Conservation (phyloP, 805 yeast genomes). For the Starmerella apicola region DNA sequence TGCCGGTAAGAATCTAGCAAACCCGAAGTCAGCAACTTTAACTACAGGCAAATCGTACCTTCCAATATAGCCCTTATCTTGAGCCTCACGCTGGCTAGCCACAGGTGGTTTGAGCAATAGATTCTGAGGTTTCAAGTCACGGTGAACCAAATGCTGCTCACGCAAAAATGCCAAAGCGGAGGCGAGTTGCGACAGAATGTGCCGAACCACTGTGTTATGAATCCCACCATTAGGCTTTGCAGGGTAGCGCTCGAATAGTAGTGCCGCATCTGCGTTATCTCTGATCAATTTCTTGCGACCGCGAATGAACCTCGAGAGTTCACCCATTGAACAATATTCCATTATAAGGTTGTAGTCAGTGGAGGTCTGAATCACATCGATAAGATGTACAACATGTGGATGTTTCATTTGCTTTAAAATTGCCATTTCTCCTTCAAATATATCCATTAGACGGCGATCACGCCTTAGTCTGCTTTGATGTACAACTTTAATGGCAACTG, state of each 20-base stretch:
- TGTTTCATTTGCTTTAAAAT: constrained; percentile 79
- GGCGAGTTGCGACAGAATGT: constrained; percentile 75
- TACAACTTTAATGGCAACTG: constrained; percentile 85
- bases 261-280: constrained; percentile 66
- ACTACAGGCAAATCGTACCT: constrained; percentile 79
- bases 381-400: constrained; percentile 79
- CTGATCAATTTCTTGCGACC: constrained; percentile 57
- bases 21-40: constrained; percentile 95
- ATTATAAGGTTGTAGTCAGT: constrained; percentile 76
- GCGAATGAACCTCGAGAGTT: constrained; percentile 74
- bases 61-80: constrained; percentile 47
- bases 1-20: constrained; percentile 86
- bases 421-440: constrained; percentile 82
- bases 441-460: constrained; percentile 77
- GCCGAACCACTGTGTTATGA: constrained; percentile 63
- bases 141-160: constrained; percentile 72
- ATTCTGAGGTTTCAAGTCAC: constrained; percentile 94
- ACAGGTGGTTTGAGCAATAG: constrained; percentile 68
- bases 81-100: constrained; percentile 47
- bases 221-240: constrained; percentile 70
- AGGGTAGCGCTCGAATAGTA: constrained; percentile 70
- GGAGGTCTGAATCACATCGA: constrained; percentile 68
- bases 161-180: constrained; percentile 75
- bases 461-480: constrained; percentile 52
- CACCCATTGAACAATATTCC: constrained; percentile 96